Evolutionary conservation across 331 rosid genomes (phyloP).

Genomic region (Ulmus americana): DNA sequence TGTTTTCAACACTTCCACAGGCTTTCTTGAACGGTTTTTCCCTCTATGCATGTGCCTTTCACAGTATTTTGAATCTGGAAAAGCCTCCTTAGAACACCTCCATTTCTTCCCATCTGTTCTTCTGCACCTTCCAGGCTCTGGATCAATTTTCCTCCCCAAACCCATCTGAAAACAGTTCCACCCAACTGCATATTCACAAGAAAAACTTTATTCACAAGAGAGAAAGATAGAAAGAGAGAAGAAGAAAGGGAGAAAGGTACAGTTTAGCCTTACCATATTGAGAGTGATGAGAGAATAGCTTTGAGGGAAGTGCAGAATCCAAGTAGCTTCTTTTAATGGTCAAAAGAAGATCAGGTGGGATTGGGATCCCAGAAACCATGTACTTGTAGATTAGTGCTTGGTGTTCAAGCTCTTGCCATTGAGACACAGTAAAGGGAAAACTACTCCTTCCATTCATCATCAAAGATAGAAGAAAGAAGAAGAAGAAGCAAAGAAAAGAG

Average conservation of each 20-base stretch:
- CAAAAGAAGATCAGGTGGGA: conserved; percentile 85
- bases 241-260: neutral
- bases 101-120: conserved; percentile 98
- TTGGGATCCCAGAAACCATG: conserved; percentile 82
- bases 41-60: conserved; percentile 99
- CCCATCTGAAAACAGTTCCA: conserved; percentile 97
- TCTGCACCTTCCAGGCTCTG: conserved; percentile 96
- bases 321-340: conserved; percentile 50
- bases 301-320: conserved; percentile 54
- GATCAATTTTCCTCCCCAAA: conserved; percentile 80
- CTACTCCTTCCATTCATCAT: conserved; percentile 62
- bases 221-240: neutral
- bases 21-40: conserved; percentile 99
- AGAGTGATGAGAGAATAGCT: conserved; percentile 56
- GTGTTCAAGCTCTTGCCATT: conserved; percentile 99
- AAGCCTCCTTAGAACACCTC: conserved; percentile 96
- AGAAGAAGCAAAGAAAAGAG: conserved; percentile 9
- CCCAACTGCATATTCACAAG: conserved; percentile 53
- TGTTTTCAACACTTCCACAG: conserved; percentile 83
- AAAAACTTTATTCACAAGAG: neutral
- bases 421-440: conserved; percentile 81
- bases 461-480: conserved; percentile 2
- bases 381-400: conserved; percentile 97
- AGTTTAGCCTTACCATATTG: conserved; percentile 47
- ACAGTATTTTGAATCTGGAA: conserved; percentile 86